A percentile compares a stretch with the other conserved stretches of the same genome.
Conservation (phyloP, 768 basidiomycete genomes). For the Mycena vulgaris region DNA sequence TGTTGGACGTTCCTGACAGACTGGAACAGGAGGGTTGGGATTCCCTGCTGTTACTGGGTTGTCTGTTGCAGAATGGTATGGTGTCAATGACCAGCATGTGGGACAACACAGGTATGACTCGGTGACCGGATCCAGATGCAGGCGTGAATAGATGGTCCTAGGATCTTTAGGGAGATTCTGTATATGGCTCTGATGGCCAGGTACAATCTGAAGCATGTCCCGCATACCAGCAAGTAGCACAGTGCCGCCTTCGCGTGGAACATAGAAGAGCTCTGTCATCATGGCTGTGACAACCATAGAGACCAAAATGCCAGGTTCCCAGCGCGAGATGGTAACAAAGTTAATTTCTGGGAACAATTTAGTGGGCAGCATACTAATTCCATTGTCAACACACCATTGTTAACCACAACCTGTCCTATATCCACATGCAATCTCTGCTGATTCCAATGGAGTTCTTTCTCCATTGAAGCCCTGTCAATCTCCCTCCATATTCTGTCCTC, state of each 20-base stretch:
- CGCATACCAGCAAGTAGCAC: conserved; percentile 41
- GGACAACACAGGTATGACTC: conserved; percentile 42
- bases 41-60: background rate
- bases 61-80: conserved; percentile 20
- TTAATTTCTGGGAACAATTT: background rate
- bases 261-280: conserved; percentile 41
- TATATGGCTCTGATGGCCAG: background rate
- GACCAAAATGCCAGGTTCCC: conserved; percentile 23
- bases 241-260: conserved; percentile 39
- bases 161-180: conserved; percentile 41
- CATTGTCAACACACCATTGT: conserved; percentile 2
- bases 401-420: background rate
- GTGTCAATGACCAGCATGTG: conserved; percentile 41
- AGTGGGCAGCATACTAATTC: background rate
- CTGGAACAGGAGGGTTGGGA: background rate
- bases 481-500: background rate
- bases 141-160: conserved; percentile 11
- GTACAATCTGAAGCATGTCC: background rate
- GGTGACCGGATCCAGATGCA: conserved; percentile 44
- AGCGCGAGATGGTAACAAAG: conserved; percentile 1
- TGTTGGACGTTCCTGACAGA: conserved; percentile 30
- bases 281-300: conserved; percentile 36
- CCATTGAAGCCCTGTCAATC: background rate
- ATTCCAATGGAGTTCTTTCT: conserved; percentile 20
- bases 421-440: conserved; percentile 7